These are phyloP conservation scores for Neocucurbitaria cava DNA, from an alignment of 2,329 filamentous ascomycete species.

Conservation along the genomic window DNA sequence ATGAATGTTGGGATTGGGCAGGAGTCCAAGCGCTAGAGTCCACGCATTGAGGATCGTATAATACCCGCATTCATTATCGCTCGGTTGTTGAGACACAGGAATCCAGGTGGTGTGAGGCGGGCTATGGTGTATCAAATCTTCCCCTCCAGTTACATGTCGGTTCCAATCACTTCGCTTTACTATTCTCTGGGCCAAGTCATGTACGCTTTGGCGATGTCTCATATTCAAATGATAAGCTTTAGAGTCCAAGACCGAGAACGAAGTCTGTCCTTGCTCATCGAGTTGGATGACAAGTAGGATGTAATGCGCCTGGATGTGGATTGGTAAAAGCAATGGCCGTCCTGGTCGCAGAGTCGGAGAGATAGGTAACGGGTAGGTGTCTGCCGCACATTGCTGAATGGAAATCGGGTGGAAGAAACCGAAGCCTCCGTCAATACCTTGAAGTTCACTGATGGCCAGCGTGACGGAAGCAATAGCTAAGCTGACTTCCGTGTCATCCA, in stretches of 20 bases:
- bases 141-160: not conserved
- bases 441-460: constrained; percentile 11
- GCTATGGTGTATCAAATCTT: not conserved
- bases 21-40: constrained; percentile 27
- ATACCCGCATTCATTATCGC: constrained; percentile 17
- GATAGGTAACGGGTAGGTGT: not conserved
- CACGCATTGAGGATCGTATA: constrained; percentile 28
- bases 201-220: not conserved
- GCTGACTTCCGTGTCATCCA: constrained; percentile 1
- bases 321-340: constrained; percentile 15
- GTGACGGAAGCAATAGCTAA: constrained; percentile 15
- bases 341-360: constrained; percentile 8
- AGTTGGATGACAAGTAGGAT: constrained; percentile 19
- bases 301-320: constrained; percentile 1
- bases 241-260: constrained; percentile 18
- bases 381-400: not conserved
- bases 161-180: not conserved
- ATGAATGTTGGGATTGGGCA: constrained; percentile 7
- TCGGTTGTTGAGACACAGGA: constrained; percentile 6
- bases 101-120: constrained; percentile 5
- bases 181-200: not conserved
- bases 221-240: not conserved
- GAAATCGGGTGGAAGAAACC: not conserved
- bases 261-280: constrained; percentile 1
- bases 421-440: constrained; percentile 7